Evolutionary conservation across 768 basidiomycete species (phyloP).

Genomic region (Trametes sanguinea): DNA sequence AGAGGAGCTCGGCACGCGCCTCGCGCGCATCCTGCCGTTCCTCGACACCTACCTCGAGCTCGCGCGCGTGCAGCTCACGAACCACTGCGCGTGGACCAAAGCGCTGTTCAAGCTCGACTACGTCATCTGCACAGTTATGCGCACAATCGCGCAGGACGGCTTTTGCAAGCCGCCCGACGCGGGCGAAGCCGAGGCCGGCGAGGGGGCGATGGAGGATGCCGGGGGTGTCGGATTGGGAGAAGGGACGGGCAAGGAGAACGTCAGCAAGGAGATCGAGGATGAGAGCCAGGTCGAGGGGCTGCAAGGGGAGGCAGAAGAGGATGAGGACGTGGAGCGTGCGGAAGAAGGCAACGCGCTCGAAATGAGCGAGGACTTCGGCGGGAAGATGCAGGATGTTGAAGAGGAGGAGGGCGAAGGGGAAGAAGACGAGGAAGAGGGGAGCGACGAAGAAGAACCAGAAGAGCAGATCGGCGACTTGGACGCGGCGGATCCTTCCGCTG

Average conservation of each 20-base stretch:
- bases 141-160: constrained; percentile 77
- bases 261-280: constrained; percentile 93
- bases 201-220: constrained; percentile 48
- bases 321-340: constrained; percentile 47
- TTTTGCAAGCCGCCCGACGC: constrained; percentile 89
- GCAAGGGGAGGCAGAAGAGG: constrained; percentile 58
- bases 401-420: constrained; percentile 57
- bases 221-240: constrained; percentile 89
- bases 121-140: constrained; percentile 72
- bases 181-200: constrained; percentile 53
- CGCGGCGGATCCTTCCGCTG: constrained; percentile 74
- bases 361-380: constrained; percentile 90
- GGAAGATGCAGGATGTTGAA: constrained; percentile 80
- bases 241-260: constrained; percentile 80
- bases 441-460: constrained; percentile 69
- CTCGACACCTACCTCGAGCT: constrained; percentile 62
- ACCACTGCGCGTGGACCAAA: constrained; percentile 66
- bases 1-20: constrained; percentile 34
- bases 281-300: constrained; percentile 97
- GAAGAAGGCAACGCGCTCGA: constrained; percentile 82
- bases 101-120: constrained; percentile 83
- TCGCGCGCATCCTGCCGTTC: constrained; percentile 72
- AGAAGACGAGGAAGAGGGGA: constrained; percentile 48
- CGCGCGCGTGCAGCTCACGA: constrained; percentile 55
- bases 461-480: constrained; percentile 86